These are phyloP conservation scores for Magnaporthiopsis incrustans DNA, from an alignment of 2,329 filamentous ascomycete genomes.

Conservation along the genomic window DNA sequence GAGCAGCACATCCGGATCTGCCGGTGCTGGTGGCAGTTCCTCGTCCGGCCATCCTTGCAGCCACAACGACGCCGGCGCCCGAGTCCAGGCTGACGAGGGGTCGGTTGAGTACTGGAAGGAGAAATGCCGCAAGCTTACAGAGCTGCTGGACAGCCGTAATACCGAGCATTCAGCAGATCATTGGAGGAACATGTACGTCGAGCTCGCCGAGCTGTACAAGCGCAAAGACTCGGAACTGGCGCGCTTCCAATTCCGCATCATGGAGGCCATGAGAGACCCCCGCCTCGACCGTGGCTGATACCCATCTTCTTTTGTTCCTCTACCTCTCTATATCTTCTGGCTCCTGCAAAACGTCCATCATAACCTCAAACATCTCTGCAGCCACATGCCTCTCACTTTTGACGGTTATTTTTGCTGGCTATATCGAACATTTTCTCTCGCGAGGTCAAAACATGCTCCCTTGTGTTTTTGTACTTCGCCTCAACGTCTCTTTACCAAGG, in stretches of 20 bases:
- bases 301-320: background rate
- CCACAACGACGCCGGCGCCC: background rate
- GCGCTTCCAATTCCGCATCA: slow-evolving; percentile 33
- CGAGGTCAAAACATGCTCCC: background rate
- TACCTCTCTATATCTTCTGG: background rate
- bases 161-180: slow-evolving; percentile 34
- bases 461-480: background rate
- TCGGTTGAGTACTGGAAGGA: slow-evolving; percentile 39
- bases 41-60: slow-evolving; percentile 9
- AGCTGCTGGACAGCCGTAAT: slow-evolving; percentile 47
- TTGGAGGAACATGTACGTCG: slow-evolving; percentile 46
- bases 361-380: too few relatives aligned
- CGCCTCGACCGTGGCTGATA: background rate
- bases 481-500: background rate
- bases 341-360: background rate
- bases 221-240: slow-evolving; percentile 47
- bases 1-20: background rate
- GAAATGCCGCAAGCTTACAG: slow-evolving; percentile 50
- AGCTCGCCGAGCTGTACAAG: slow-evolving; percentile 51
- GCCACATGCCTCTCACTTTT: too few relatives aligned
- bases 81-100: slow-evolving; percentile 14
- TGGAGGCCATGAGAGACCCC: slow-evolving; percentile 26
- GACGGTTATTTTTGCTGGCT: too few relatives aligned
- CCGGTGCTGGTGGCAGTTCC: background rate
- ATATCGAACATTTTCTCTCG: background rate